Evolutionary conservation across 208 protist species (phyloP).

Genomic region (Leishmania braziliensis): DNA sequence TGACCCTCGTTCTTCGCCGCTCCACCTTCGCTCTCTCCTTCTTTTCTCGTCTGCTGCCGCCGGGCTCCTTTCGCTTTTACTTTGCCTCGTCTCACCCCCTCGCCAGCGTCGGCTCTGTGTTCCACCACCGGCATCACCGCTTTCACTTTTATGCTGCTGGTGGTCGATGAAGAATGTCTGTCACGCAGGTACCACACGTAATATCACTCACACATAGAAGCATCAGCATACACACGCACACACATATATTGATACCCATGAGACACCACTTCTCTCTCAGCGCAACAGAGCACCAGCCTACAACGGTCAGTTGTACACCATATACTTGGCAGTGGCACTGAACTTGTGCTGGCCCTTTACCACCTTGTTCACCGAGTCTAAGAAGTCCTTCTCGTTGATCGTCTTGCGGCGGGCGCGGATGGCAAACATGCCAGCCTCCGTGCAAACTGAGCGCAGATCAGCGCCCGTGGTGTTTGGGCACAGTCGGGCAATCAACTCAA

Average conservation of each 20-base stretch:
- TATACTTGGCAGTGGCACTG: conserved; percentile 99
- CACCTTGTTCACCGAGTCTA: conserved; percentile 99
- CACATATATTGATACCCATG: neutral
- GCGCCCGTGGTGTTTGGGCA: conserved; percentile 99
- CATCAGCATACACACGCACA: neutral
- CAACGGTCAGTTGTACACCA: conserved; percentile 98
- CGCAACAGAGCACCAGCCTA: neutral
- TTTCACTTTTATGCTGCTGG: neutral
- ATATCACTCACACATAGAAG: conserved; percentile 14
- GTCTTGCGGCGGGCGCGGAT: conserved; percentile 98
- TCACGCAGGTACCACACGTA: no score
- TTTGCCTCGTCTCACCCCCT: neutral
- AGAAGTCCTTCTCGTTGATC: conserved; percentile 99
- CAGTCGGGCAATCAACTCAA: conserved; percentile 98
- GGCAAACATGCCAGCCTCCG: conserved; percentile 99
- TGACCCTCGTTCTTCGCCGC: no score
- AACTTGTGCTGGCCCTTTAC: conserved; percentile 99
- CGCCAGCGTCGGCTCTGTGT: neutral
- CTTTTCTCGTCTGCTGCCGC: neutral
- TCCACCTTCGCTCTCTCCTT: neutral
- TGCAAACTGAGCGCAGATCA: conserved; percentile 98
- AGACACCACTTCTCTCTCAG: neutral
- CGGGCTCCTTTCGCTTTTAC: neutral
- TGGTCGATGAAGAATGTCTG: neutral
- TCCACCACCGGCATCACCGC: neutral